A percentile compares a stretch with the other conserved stretches of the same genome.
These are phyloP conservation scores for Huntiella omanensis DNA, from an alignment of 2,329 filamentous ascomycete species.

Conservation along the genomic window DNA sequence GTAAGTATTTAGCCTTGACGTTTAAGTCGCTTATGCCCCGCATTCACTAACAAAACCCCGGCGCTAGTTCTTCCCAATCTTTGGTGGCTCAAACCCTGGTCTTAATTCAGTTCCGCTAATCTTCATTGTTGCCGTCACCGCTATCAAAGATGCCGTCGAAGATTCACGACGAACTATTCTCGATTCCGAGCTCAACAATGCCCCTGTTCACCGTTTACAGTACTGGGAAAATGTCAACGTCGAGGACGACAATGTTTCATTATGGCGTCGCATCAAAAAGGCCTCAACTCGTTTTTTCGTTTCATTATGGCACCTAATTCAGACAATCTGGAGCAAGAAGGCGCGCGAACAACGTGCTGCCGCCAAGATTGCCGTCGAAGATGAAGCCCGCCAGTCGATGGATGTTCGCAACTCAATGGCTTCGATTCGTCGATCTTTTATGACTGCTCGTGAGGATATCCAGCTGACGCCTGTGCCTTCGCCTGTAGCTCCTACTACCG, in stretches of 20 bases:
- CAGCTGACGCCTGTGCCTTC: constrained; percentile 73
- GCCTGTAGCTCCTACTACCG: constrained; percentile 32
- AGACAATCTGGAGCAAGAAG: constrained; percentile 32
- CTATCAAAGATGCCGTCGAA: constrained; percentile 87
- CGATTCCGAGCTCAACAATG: constrained; percentile 90
- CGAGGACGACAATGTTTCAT: constrained; percentile 63
- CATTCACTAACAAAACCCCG: constrained; percentile 11
- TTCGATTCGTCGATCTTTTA: constrained; percentile 32
- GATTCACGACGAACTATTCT: constrained; percentile 83
- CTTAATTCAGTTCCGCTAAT: constrained; percentile 83
- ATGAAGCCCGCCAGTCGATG: constrained; percentile 43
- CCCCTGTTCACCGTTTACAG: constrained; percentile 72
- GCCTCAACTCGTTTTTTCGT: constrained; percentile 46
- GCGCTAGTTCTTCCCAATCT: constrained; percentile 78
- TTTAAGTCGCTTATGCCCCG: constrained; percentile 10
- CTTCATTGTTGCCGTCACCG: constrained; percentile 72
- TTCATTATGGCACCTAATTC: constrained; percentile 30
- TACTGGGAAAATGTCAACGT: constrained; percentile 91
- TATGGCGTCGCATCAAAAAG: constrained; percentile 86
- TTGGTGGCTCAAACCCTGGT: constrained; percentile 77
- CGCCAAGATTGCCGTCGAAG: constrained; percentile 24
- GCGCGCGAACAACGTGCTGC: constrained; percentile 29
- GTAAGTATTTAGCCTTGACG: constrained; percentile 35
- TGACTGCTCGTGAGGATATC: constrained; percentile 37
- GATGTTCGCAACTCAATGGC: constrained; percentile 24